Evolutionary conservation across 192 early-diverging fungal species (phyloP).

Genomic region (Gaertneriomyces semiglobifer): DNA sequence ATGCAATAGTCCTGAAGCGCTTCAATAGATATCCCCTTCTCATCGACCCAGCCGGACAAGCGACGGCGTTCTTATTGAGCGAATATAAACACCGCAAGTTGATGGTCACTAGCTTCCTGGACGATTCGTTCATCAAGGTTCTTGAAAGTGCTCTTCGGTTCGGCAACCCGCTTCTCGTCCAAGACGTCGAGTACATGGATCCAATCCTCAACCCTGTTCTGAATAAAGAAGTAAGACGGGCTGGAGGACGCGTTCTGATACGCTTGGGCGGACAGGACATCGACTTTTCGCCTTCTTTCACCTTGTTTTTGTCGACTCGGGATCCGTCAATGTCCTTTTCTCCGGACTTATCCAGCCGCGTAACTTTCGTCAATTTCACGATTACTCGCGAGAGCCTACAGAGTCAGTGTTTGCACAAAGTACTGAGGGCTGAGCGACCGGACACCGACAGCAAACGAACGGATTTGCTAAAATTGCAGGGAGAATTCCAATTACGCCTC

Average conservation of each 20-base stretch:
- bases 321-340: conserved; percentile 90
- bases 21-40: conserved; percentile 96
- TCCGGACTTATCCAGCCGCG: conserved; percentile 95
- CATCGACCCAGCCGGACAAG: conserved; percentile 96
- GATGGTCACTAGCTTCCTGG: conserved; percentile 94
- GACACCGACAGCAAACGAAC: conserved; percentile 92
- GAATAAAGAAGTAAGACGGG: conserved; percentile 93
- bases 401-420: conserved; percentile 95
- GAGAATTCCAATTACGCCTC: conserved; percentile 91
- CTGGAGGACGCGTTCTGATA: conserved; percentile 93
- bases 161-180: conserved; percentile 94
- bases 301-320: conserved; percentile 88
- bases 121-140: conserved; percentile 94
- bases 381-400: conserved; percentile 94
- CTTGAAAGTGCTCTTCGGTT: conserved; percentile 97
- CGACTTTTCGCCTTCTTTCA: conserved; percentile 98
- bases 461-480: conserved; percentile 90
- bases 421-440: conserved; percentile 90
- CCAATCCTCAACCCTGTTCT: conserved; percentile 97
- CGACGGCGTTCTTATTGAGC: conserved; percentile 80
- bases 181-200: conserved; percentile 96
- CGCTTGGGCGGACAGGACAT: conserved; percentile 96
- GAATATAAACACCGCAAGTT: conserved; percentile 85
- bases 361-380: conserved; percentile 99
- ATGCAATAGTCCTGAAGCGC: conserved; percentile 94